phyloP scores from a whole-genome alignment of 768 basidiomycete species.

The Lentinula aciculospora region DNA sequence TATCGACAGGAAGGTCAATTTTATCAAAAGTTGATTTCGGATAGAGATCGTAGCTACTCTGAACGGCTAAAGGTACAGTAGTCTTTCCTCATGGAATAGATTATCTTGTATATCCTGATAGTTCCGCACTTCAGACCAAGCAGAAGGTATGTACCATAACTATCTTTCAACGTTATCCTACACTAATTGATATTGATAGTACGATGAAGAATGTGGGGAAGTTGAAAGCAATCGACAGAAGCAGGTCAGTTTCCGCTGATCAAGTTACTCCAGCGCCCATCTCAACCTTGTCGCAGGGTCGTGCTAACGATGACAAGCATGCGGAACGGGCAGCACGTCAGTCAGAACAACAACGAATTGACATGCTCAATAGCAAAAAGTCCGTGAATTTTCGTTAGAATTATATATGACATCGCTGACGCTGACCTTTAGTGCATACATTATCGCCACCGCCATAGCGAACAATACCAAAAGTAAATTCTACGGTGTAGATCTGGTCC shows the following conservation, averaged over 20 bases:
- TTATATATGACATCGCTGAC: too few species aligned
- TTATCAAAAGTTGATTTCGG: conserved; percentile 64
- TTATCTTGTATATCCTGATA: neutral
- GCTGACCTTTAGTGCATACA: conserved; percentile 53
- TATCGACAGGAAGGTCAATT: conserved; percentile 54
- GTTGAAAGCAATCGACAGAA: conserved; percentile 73
- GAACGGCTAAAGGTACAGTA: conserved; percentile 62
- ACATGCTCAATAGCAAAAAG: conserved; percentile 85
- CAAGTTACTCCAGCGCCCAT: neutral
- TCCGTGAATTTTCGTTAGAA: conserved; percentile 26
- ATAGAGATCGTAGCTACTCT: conserved; percentile 61
- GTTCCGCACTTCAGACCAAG: conserved; percentile 17
- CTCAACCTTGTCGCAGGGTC: conserved; percentile 37
- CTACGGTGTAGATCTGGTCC: conserved; percentile 64
- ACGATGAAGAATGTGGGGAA: conserved; percentile 74
- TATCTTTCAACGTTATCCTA: neutral
- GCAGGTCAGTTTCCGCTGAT: conserved; percentile 41
- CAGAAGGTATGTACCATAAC: conserved; percentile 19
- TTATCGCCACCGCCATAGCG: conserved; percentile 64
- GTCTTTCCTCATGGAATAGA: conserved; percentile 5
- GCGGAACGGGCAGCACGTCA: conserved; percentile 70
- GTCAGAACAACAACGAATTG: conserved; percentile 66
- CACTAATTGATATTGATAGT: conserved; percentile 36
- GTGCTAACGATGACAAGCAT: conserved; percentile 68
- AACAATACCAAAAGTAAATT: conserved; percentile 69